These are phyloP conservation scores for Pythium volutum DNA, from an alignment of 352 stramenopile genomes.

Conservation along the genomic window DNA sequence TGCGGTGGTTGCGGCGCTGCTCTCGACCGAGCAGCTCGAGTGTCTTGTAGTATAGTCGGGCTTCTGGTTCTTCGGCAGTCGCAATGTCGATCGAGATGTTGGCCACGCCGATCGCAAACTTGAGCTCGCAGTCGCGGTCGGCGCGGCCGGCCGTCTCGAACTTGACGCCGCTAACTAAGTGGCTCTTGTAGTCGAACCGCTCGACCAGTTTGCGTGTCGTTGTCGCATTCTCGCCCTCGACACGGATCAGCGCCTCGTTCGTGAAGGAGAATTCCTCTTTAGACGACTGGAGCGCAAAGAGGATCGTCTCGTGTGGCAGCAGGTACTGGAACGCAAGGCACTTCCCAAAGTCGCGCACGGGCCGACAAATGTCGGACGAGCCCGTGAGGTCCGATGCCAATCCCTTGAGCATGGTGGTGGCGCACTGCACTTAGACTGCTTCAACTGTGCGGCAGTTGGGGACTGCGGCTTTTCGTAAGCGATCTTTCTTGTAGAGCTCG, in stretches of 20 bases:
- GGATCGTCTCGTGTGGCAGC: constrained; percentile 17
- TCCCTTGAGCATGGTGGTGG: constrained; percentile 26
- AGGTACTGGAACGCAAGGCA: constrained; percentile 14
- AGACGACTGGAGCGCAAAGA: constrained; percentile 23
- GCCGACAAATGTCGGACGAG: constrained; percentile 21
- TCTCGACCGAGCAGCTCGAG: constrained; percentile 14
- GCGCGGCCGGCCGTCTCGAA: constrained; percentile 24
- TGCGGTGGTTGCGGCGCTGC: constrained; percentile 10
- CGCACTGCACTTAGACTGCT: no score
- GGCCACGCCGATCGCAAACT: constrained; percentile 12
- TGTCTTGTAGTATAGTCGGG: constrained; percentile 18
- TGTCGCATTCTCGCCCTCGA: constrained; percentile 20
- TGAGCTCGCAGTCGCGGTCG: constrained; percentile 30
- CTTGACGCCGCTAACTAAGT: constrained; percentile 13
- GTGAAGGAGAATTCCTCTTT: constrained; percentile 28
- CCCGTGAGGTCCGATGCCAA: constrained; percentile 23
- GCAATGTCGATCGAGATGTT: constrained; percentile 27
- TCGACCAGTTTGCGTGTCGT: constrained; percentile 26
- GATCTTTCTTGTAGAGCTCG: constrained; percentile 1
- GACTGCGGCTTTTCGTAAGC: neutral
- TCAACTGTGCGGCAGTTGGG: neutral
- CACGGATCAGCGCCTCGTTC: constrained; percentile 16
- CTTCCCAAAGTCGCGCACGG: constrained; percentile 24
- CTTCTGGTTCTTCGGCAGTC: constrained; percentile 10
- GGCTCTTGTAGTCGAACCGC: constrained; percentile 23